Percentiles rank a stretch among this genome's conserved stretches.
phyloP scores from a whole-genome alignment of 495 filamentous ascomycete genomes.

The Daldinia concentrica region DNA sequence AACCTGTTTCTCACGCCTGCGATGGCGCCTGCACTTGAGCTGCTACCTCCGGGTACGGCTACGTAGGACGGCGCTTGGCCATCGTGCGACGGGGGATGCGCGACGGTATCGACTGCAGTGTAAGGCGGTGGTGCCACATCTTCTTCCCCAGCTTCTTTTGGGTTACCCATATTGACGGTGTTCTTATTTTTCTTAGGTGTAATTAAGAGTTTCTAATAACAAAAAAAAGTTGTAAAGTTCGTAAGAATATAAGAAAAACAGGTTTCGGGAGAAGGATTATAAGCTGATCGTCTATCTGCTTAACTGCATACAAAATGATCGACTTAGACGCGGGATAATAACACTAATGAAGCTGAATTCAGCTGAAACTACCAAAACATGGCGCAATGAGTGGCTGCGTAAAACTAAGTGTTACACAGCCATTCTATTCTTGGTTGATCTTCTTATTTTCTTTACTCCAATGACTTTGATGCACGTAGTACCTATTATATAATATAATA shows the following conservation, averaged over 20 bases:
- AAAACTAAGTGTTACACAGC: neutral
- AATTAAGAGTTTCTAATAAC: neutral
- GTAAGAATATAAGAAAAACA: neutral
- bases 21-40: neutral
- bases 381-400: neutral
- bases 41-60: constrained; percentile 19
- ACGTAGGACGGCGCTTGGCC: neutral
- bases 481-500: neutral
- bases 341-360: neutral
- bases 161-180: constrained; percentile 19
- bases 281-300: neutral
- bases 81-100: neutral
- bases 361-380: neutral
- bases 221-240: neutral
- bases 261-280: neutral
- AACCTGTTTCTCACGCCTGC: constrained; percentile 28
- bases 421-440: neutral
- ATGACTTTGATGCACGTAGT: too few relatives aligned
- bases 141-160: constrained; percentile 12
- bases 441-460: neutral
- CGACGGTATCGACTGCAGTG: neutral
- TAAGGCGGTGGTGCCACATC: constrained; percentile 18
- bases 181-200: neutral
- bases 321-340: neutral
- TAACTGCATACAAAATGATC: neutral